A percentile compares a stretch with the other conserved stretches of the same genome.
Conservation (phyloP, 192 early-diverging fungal species). For the Funneliformis mosseae region DNA sequence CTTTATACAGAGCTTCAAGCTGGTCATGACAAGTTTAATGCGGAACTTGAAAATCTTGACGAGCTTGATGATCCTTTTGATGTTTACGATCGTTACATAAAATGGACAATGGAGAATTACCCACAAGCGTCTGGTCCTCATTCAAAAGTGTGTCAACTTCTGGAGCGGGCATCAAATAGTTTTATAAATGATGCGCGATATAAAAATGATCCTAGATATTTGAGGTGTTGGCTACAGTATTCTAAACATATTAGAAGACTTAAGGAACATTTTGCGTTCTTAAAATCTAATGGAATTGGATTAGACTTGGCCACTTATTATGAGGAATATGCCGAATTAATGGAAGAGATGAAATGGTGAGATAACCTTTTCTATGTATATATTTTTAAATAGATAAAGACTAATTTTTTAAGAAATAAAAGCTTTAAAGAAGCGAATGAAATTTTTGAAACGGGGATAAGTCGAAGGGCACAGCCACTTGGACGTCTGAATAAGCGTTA, state of each 20-base stretch:
- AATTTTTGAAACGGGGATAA: constrained; percentile 66
- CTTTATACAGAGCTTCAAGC: constrained; percentile 35
- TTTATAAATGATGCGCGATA: constrained; percentile 61
- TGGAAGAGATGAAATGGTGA: constrained; percentile 51
- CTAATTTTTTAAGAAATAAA: background rate
- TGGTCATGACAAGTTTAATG: constrained; percentile 36
- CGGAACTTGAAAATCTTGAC: constrained; percentile 40
- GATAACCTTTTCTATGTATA: background rate
- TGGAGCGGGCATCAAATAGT: constrained; percentile 48
- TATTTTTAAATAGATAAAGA: no score
- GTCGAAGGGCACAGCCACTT: constrained; percentile 69
- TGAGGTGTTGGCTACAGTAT: constrained; percentile 45
- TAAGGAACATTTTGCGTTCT: constrained; percentile 75
- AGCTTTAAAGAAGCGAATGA: constrained; percentile 66
- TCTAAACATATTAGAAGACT: constrained; percentile 60
- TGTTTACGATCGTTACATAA: constrained; percentile 58
- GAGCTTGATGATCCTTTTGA: constrained; percentile 61
- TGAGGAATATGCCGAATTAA: constrained; percentile 68
- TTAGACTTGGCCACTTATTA: constrained; percentile 66
- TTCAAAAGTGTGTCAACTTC: constrained; percentile 52
- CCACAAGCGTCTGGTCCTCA: constrained; percentile 59
- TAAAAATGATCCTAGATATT: constrained; percentile 61
- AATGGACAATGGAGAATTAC: constrained; percentile 64
- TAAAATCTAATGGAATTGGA: constrained; percentile 74
- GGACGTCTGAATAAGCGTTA: constrained; percentile 61